Base-by-base conservation (phyloP, 176 grass and related monocot genomes). In the maize (Zea mays) region DNA sequence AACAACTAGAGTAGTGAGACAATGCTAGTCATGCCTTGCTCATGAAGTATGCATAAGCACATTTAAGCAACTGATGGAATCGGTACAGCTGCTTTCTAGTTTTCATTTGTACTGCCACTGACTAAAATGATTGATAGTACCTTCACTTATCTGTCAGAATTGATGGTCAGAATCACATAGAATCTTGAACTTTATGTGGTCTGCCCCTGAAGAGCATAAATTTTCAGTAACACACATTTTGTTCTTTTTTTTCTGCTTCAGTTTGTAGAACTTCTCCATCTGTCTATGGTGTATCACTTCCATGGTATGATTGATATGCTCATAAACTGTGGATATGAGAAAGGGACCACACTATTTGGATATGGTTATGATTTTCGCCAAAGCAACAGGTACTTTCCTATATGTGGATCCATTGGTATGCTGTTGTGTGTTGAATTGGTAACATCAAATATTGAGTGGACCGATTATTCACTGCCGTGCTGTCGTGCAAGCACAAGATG, bases 281-380 rank as follows among this genome's bases (percentile, higher is more conserved):
- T 97, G 10, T 74, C 81, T 42, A 84, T 92, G 17, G 88, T 97
- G 70, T 97, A 97, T 71, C 94, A 97, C 46, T 97, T 97, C 80
- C 94, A 97, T 9, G 91, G 88, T 79, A 97, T 97, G 87, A 97
- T 94, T 10, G 87, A 97, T 84, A 94, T 97, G 91, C 89, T 97
- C 5, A 33, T 88, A 86, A 65, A 86, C 54, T 97, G 91, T 80
- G 91, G 94, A 62, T 94, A 94, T 19, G 80, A 90, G 73, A 97
- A 94, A 88, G 94, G 94, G 62, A 86, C 82, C 39, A 94, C 91
- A 74, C 69, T 94, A 61, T 94, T 94, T 90, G 94, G 94, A 84
- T 97, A 86, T 88, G 94, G 94, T 63, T 97, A 97, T 62, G 91
- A 97, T 72, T 97, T 97, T 83, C 91, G 89, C 59, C 94, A 97